Conservation (phyloP, 257 asterid genomes). For the Solanum arcanum region DNA sequence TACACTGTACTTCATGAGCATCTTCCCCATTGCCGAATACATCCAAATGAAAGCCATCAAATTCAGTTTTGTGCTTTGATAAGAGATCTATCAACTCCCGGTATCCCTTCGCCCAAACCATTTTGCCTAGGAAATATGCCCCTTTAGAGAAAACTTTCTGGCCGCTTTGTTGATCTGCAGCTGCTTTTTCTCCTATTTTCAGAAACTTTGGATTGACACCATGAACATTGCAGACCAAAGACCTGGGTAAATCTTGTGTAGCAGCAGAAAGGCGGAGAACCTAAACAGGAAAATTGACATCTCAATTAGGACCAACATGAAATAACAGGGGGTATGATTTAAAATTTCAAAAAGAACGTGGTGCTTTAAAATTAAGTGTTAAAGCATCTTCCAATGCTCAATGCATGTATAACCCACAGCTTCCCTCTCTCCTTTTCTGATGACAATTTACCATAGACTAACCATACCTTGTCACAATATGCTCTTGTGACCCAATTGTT, state of each 20-base stretch:
- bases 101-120: constrained; percentile 99
- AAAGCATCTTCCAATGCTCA: background rate
- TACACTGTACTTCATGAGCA: constrained; percentile 83
- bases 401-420: background rate
- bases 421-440: background rate
- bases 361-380: background rate
- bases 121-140: constrained; percentile 94
- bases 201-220: constrained; percentile 93
- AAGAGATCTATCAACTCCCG: constrained; percentile 84
- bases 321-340: background rate
- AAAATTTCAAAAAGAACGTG: background rate
- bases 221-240: constrained; percentile 83
- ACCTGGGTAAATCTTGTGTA: constrained; percentile 85
- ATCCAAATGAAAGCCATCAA: constrained; percentile 85
- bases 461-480: constrained; percentile 81
- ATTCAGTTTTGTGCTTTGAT: constrained; percentile 62
- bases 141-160: constrained; percentile 77
- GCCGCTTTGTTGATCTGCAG: constrained; percentile 73
- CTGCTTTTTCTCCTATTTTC: constrained; percentile 78
- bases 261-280: constrained; percentile 99
- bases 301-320: background rate
- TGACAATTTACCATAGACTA: background rate
- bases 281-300: constrained; percentile 21
- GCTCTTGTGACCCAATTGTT: constrained; percentile 93
- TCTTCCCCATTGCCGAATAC: constrained; percentile 96